phyloP scores from a whole-genome alignment of 768 basidiomycete genomes.

The Pleurotus giganteus region DNA sequence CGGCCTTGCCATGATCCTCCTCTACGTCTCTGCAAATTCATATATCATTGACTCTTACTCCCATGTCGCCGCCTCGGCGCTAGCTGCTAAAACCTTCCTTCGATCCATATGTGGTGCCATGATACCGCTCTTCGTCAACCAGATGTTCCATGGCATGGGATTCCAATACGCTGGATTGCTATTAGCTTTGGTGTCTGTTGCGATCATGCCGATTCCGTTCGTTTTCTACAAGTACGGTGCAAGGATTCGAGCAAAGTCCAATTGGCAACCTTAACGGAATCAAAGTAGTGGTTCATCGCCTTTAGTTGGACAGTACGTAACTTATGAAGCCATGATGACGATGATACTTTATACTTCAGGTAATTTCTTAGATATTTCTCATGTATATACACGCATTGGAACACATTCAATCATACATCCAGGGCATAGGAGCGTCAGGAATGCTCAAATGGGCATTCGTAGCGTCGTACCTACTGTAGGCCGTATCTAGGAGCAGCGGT shows the following conservation, averaged over 20 bases:
- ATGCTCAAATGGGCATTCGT: no score
- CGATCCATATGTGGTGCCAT: constrained; percentile 34
- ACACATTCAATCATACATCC: no score
- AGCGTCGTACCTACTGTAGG: no score
- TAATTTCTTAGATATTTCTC: no score
- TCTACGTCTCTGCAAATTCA: constrained; percentile 43
- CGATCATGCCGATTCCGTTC: constrained; percentile 38
- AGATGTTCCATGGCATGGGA: constrained; percentile 40
- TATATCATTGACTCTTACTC: constrained; percentile 45
- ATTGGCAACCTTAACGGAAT: neutral
- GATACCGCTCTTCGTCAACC: constrained; percentile 37
- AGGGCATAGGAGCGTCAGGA: no score
- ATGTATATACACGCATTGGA: no score
- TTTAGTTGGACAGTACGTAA: no score
- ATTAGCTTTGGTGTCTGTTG: constrained; percentile 29
- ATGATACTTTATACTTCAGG: no score
- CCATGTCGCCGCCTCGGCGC: constrained; percentile 40
- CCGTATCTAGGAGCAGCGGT: no score
- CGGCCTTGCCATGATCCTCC: constrained; percentile 39
- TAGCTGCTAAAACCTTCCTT: constrained; percentile 42
- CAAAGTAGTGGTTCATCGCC: no score
- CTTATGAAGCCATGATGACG: no score
- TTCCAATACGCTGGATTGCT: constrained; percentile 39
- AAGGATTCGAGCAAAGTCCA: constrained; percentile 28
- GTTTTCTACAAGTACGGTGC: constrained; percentile 40